These are phyloP conservation scores for Hemisphaericaspora subhashii DNA, from an alignment of 1,139 yeast genomes.

Conservation along the genomic window DNA sequence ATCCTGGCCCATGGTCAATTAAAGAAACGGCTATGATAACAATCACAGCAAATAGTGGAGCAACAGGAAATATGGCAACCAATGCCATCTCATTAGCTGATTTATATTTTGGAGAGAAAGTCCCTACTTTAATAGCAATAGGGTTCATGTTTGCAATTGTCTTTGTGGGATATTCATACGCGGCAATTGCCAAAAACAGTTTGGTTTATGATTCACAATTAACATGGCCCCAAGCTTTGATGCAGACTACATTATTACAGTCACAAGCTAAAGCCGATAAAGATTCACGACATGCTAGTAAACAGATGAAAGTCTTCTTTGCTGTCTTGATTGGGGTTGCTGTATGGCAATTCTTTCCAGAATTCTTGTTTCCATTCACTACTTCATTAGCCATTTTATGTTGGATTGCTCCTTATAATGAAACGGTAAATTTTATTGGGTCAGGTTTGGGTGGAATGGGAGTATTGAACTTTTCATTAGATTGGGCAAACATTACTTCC, in stretches of 20 bases:
- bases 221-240: slow-evolving; percentile 47
- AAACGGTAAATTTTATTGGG: slow-evolving; percentile 39
- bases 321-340: slow-evolving; percentile 29
- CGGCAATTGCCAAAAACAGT: slow-evolving; percentile 42
- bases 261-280: slow-evolving; percentile 27
- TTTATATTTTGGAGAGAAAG: slow-evolving; percentile 33
- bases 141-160: slow-evolving; percentile 47
- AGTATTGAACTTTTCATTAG: slow-evolving; percentile 39
- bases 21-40: slow-evolving; percentile 47
- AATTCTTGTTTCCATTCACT: slow-evolving; percentile 40
- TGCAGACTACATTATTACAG: slow-evolving; percentile 46
- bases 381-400: slow-evolving; percentile 44
- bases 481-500: slow-evolving; percentile 49
- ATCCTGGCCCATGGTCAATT: slow-evolving; percentile 50
- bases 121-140: slow-evolving; percentile 31
- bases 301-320: slow-evolving; percentile 36
- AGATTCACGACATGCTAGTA: slow-evolving; percentile 19
- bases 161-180: slow-evolving; percentile 48
- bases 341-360: slow-evolving; percentile 46
- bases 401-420: slow-evolving; percentile 42
- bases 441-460: slow-evolving; percentile 51
- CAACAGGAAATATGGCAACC: slow-evolving; percentile 48
- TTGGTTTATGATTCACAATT: slow-evolving; percentile 45
- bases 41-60: slow-evolving; percentile 46
- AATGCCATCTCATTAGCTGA: slow-evolving; percentile 43